Percentiles rank a stretch among this genome's conserved stretches.
Evolutionary conservation across 2,329 filamentous ascomycete species (phyloP).

Genomic region (Clonostachys rhizophaga): DNA sequence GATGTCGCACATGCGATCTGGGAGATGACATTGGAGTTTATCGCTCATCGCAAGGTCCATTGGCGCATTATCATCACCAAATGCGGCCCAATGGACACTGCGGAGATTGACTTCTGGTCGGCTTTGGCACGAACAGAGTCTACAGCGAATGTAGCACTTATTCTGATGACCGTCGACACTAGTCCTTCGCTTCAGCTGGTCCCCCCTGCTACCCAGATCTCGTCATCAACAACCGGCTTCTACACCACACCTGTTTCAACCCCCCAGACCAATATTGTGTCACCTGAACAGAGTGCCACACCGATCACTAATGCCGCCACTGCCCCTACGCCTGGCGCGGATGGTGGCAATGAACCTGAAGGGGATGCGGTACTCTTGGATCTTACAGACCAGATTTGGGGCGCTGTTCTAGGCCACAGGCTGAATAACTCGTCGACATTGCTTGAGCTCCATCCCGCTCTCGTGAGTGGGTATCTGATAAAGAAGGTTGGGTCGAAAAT

Average conservation of each 20-base stretch:
- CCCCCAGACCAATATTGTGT: conserved; percentile 54
- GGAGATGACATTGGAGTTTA: conserved; percentile 70
- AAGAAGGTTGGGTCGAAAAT: conserved; percentile 52
- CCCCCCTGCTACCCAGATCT: conserved; percentile 46
- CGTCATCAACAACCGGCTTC: conserved; percentile 36
- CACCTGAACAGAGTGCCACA: conserved; percentile 53
- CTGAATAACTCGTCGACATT: conserved; percentile 55
- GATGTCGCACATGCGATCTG: conserved; percentile 73
- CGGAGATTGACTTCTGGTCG: conserved; percentile 59
- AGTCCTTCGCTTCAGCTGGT: conserved; percentile 60
- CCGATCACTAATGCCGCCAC: conserved; percentile 38
- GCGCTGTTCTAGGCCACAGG: conserved; percentile 63
- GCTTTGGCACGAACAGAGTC: conserved; percentile 46
- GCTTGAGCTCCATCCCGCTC: conserved; percentile 49
- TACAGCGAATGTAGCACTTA: conserved; percentile 46
- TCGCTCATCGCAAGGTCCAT: conserved; percentile 64
- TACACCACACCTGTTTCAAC: conserved; percentile 65
- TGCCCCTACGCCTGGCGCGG: conserved; percentile 40
- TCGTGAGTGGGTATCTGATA: conserved; percentile 62
- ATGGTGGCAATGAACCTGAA: conserved; percentile 33
- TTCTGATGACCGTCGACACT: conserved; percentile 61
- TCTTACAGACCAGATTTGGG: conserved; percentile 71
- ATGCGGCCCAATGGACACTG: conserved; percentile 61
- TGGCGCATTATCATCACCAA: conserved; percentile 77
- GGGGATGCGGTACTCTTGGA: conserved; percentile 67